Evolutionary conservation across 2,329 filamentous ascomycete species (phyloP).

Genomic region (Aspergillus pseudoglaucus): DNA sequence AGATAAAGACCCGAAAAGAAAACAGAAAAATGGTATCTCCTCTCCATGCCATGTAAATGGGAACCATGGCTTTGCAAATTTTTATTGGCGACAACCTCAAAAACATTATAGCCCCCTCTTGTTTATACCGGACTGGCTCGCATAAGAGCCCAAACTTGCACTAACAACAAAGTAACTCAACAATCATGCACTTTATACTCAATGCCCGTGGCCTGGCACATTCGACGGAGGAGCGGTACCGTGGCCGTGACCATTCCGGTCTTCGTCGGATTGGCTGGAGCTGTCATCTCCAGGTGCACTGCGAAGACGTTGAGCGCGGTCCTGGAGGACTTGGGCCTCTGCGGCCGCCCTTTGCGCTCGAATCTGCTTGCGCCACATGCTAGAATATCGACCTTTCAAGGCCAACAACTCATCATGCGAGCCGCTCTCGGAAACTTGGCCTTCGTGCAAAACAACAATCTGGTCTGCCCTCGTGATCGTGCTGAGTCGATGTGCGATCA

Average conservation of each 20-base stretch:
- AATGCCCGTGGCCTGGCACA: slow-evolving; percentile 49
- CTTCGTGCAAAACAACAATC: slow-evolving; percentile 70
- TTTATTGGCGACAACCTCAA: neutral
- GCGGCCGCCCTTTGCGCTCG: slow-evolving; percentile 65
- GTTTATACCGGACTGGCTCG: neutral
- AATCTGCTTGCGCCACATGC: slow-evolving; percentile 88
- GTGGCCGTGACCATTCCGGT: slow-evolving; percentile 24
- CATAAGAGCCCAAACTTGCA: neutral
- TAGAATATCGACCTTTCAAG: slow-evolving; percentile 65
- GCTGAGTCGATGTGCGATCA: slow-evolving; percentile 86
- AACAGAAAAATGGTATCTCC: slow-evolving; percentile 7
- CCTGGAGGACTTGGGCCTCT: slow-evolving; percentile 46
- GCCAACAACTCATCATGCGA: slow-evolving; percentile 71
- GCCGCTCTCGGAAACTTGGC: slow-evolving; percentile 69
- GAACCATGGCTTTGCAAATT: neutral
- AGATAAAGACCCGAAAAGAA: slow-evolving; percentile 2
- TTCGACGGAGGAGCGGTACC: slow-evolving; percentile 10
- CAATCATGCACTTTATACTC: neutral
- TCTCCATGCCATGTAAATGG: slow-evolving; percentile 3
- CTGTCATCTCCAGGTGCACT: slow-evolving; percentile 41
- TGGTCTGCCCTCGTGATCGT: slow-evolving; percentile 82
- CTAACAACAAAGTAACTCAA: neutral
- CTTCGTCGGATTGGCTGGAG: slow-evolving; percentile 45
- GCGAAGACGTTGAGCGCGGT: slow-evolving; percentile 37
- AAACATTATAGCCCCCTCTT: neutral